Evolutionary conservation across 352 stramenopile species (phyloP).

Genomic region (Phytophthora podocarpi): DNA sequence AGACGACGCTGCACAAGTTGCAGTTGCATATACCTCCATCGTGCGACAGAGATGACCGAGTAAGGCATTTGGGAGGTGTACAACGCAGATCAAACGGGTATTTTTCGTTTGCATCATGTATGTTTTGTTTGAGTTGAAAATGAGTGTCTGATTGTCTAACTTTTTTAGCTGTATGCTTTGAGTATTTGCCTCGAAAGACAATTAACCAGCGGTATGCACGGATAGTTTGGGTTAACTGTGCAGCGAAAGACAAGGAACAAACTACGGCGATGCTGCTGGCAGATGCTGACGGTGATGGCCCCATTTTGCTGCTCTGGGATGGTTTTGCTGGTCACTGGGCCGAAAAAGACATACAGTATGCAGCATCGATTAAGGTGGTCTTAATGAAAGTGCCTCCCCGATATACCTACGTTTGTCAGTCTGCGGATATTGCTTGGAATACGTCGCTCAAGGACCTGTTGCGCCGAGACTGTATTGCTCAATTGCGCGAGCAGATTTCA

Average conservation of each 20-base stretch:
- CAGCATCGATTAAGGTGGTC: background rate
- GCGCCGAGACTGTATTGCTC: background rate
- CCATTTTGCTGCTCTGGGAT: background rate
- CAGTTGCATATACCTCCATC: background rate
- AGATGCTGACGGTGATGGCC: background rate
- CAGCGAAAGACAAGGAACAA: slow-evolving; percentile 11
- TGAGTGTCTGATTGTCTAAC: slow-evolving; percentile 5
- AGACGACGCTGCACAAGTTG: background rate
- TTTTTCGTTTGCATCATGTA: background rate
- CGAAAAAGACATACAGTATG: background rate
- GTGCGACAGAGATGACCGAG: slow-evolving; percentile 1
- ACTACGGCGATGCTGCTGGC: slow-evolving; percentile 13
- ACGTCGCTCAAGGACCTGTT: background rate
- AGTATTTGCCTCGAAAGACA: slow-evolving; percentile 14
- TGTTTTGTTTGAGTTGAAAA: background rate
- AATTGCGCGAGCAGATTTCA: background rate
- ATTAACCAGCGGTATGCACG: background rate
- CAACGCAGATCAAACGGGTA: slow-evolving; percentile 28
- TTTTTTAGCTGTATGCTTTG: slow-evolving; percentile 13
- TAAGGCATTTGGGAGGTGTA: slow-evolving; percentile 3
- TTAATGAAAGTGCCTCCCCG: background rate
- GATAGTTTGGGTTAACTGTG: slow-evolving; percentile 19
- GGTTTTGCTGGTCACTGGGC: no score
- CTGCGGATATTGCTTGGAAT: background rate
- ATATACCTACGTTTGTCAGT: background rate